Percentiles rank a stretch among this genome's conserved stretches.
These are phyloP conservation scores for Rhododendron molle DNA, from an alignment of 148 eudicot genomes.

Conservation along the genomic window DNA sequence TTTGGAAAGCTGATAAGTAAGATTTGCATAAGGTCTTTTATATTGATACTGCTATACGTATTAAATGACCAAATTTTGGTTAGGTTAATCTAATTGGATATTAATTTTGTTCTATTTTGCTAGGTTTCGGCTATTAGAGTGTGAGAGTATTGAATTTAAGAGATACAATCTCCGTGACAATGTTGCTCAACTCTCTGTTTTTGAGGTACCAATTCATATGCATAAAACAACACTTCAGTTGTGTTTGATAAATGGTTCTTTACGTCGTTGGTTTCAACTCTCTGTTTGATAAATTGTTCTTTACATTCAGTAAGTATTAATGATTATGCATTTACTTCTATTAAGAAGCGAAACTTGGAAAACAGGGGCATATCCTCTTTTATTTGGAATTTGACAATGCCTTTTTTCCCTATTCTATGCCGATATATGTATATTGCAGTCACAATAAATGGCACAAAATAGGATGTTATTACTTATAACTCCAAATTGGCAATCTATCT, in stretches of 20 bases:
- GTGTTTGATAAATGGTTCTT: background rate
- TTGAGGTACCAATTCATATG: constrained; percentile 24
- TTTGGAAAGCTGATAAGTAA: constrained; percentile 38
- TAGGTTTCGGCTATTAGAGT: constrained; percentile 28
- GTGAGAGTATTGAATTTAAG: constrained; percentile 28
- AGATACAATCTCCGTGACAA: constrained; percentile 30
- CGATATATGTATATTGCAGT: no score
- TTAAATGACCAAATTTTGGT: background rate
- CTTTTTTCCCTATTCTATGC: no score
- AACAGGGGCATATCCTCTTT: background rate
- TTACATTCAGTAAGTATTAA: background rate
- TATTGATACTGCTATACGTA: background rate
- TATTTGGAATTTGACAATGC: background rate
- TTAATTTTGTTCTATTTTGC: background rate
- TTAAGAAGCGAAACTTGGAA: background rate
- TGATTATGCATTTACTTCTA: background rate
- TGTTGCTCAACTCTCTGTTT: constrained; percentile 35
- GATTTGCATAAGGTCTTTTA: background rate
- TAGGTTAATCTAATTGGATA: background rate
- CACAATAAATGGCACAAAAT: no score
- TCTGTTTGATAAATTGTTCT: no score
- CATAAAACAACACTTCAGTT: background rate
- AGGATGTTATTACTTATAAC: no score
- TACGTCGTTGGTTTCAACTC: background rate
- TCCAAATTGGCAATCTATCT: no score